Conservation (phyloP, 331 rosid genomes). For the Rhamnella rubrinervis region DNA sequence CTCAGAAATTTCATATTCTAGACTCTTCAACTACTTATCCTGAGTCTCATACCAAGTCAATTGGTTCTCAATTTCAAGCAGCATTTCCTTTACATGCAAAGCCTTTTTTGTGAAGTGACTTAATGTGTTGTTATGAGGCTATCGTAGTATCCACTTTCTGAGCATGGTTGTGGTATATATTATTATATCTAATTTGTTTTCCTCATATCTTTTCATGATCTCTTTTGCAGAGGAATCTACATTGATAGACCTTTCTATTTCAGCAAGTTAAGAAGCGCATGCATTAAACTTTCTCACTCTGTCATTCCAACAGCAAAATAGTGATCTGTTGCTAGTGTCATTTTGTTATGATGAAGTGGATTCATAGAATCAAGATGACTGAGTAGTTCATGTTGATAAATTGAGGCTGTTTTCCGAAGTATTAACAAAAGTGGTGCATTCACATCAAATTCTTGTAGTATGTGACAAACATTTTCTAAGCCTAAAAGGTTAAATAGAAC, state of each 20-base stretch:
- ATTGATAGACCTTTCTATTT: conserved; percentile 24
- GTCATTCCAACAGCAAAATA: conserved; percentile 20
- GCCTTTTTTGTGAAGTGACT: conserved; percentile 36
- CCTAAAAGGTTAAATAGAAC: conserved; percentile 16
- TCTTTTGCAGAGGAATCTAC: conserved; percentile 27
- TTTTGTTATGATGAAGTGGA: conserved; percentile 29
- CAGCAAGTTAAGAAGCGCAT: conserved; percentile 26
- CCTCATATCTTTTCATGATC: conserved; percentile 17
- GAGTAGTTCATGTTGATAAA: conserved; percentile 27
- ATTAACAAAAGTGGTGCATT: conserved; percentile 15
- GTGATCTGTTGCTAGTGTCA: conserved; percentile 31
- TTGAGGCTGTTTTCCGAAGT: conserved; percentile 16
- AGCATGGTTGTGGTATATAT: conserved; percentile 2
- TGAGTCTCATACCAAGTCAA: conserved; percentile 30
- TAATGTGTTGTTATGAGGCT: conserved; percentile 12
- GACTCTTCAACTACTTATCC: conserved; percentile 29
- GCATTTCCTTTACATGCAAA: conserved; percentile 30
- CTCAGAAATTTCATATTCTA: conserved; percentile 16
- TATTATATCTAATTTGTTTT: conserved; percentile 27
- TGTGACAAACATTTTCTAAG: conserved; percentile 6
- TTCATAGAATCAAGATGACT: conserved; percentile 29
- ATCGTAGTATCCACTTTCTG: conserved; percentile 23
- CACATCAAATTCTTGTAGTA: conserved; percentile 14
- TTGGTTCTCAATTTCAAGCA: conserved; percentile 27
- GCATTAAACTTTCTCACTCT: conserved; percentile 40